A percentile compares a stretch with the other conserved stretches of the same genome.
These are phyloP conservation scores for Colletotrichum sp. DNA, from an alignment of 2,329 filamentous ascomycete genomes.

Conservation along the genomic window DNA sequence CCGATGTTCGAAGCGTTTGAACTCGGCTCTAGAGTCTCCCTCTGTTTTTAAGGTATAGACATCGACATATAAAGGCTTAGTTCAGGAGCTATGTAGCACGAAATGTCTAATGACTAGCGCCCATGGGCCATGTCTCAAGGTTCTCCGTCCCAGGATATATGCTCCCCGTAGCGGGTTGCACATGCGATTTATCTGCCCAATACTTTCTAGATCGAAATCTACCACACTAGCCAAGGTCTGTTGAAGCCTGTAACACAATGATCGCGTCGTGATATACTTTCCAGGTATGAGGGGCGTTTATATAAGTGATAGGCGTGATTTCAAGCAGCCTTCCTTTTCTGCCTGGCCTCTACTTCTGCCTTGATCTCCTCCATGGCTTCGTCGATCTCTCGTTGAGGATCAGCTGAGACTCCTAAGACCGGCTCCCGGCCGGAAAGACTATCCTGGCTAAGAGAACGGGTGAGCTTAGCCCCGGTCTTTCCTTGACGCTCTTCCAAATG, in stretches of 20 bases:
- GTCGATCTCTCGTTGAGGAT: constrained; percentile 76
- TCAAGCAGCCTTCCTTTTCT: constrained; percentile 19
- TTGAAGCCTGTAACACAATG: not conserved
- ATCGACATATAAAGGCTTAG: constrained; percentile 1
- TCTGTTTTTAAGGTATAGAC: not conserved
- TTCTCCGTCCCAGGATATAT: not conserved
- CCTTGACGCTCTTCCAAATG: constrained; percentile 63
- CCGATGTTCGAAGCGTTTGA: not conserved
- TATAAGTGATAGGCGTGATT: not conserved
- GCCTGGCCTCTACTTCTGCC: constrained; percentile 67
- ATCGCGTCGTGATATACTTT: not conserved
- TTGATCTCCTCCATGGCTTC: constrained; percentile 79
- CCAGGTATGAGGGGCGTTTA: not conserved
- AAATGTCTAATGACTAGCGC: constrained; percentile 6
- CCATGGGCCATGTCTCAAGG: not conserved
- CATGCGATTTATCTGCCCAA: not conserved
- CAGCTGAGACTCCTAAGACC: constrained; percentile 78
- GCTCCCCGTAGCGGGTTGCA: not conserved
- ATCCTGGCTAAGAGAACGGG: constrained; percentile 61
- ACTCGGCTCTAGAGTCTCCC: not conserved
- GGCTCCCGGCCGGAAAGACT: constrained; percentile 62
- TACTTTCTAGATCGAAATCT: not conserved
- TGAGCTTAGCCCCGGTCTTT: constrained; percentile 49
- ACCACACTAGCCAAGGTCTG: not conserved
- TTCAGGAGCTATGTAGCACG: not conserved